Evolutionary conservation across 345 rosid species (phyloP), one percentile per base, ranked within the genome.

Genomic region (Rhizophora apiculata): DNA sequence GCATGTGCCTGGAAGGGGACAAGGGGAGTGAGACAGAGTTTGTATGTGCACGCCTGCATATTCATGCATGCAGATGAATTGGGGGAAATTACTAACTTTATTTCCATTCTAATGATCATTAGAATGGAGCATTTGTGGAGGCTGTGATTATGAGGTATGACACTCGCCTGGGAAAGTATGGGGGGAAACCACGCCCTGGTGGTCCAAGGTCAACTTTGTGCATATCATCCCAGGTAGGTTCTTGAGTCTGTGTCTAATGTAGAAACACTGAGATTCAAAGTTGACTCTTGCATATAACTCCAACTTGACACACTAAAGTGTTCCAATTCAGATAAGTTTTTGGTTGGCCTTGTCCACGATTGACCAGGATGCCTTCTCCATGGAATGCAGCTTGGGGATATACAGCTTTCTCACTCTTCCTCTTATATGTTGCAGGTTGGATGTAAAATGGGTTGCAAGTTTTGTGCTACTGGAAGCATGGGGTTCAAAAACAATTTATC

Each of bases 391-490:
- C 13, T 16, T 59, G 8, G 10, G 8, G 24, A 46, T 21, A 24
- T 22, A 37, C 55, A 36, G 19, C 54, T 46, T 22, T 32, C 54
- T 60, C 10, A 60, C 43, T 27, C 37, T 29, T 48, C 37, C 46
- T 57, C 4, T 49, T 19, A 52, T 63, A 18, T 69, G 16, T 63
- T 22, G 34, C 71, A 95, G 99, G 99, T 95, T 82, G 99, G 99
- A 65, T 95, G 99, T 82, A 95, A 95, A 81, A 95, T 92, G 99
- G 96, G 99, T 27, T 95, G 99, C 81, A 95, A 77, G 43, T 95
- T 95, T 77, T 95, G 99, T 82, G 99, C 99, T 7, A 92, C 99
- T 18, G 99, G 99, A 83, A 90, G 83, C 55, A 95, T 95, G 99
- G 98, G 96, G 27, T 90, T 95, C 72, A 88, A 92, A 77, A 88